phyloP scores from a whole-genome alignment of 2,329 filamentous ascomycete genomes.

The Ophiostoma piceae region DNA sequence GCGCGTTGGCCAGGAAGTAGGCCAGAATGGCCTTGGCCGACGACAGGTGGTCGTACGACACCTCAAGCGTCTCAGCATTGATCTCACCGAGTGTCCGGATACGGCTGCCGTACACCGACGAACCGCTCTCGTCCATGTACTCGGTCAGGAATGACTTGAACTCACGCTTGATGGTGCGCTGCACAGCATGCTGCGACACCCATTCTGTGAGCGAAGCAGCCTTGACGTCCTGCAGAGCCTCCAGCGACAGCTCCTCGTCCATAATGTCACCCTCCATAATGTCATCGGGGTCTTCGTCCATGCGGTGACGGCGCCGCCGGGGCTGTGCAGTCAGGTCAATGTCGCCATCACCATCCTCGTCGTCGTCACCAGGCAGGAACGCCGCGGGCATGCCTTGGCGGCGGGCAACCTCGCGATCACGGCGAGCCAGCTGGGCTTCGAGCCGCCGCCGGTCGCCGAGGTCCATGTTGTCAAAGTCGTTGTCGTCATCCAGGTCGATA shows the following conservation, averaged over 20 bases:
- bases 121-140: slow-evolving; percentile 82
- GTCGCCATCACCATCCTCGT: slow-evolving; percentile 80
- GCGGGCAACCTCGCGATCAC: slow-evolving; percentile 66
- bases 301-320: slow-evolving; percentile 77
- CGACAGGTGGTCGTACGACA: slow-evolving; percentile 89
- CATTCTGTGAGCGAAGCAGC: slow-evolving; percentile 90
- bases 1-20: slow-evolving; percentile 93
- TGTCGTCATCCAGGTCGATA: slow-evolving; percentile 70
- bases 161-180: slow-evolving; percentile 88
- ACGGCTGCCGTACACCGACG: slow-evolving; percentile 89
- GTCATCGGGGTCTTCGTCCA: slow-evolving; percentile 91
- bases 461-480: slow-evolving; percentile 66
- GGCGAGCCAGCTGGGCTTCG: slow-evolving; percentile 65
- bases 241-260: slow-evolving; percentile 89
- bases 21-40: slow-evolving; percentile 88
- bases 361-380: slow-evolving; percentile 75
- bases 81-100: slow-evolving; percentile 94
- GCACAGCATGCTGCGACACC: slow-evolving; percentile 84
- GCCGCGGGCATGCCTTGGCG: slow-evolving; percentile 62
- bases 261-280: slow-evolving; percentile 90
- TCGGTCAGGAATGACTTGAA: slow-evolving; percentile 97
- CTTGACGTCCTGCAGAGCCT: slow-evolving; percentile 88
- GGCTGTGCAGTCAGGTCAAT: slow-evolving; percentile 80
- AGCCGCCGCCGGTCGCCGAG: slow-evolving; percentile 62
- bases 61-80: slow-evolving; percentile 92